Conservation (phyloP, 805 yeast genomes). For the Cyberlindnera maclurae region DNA sequence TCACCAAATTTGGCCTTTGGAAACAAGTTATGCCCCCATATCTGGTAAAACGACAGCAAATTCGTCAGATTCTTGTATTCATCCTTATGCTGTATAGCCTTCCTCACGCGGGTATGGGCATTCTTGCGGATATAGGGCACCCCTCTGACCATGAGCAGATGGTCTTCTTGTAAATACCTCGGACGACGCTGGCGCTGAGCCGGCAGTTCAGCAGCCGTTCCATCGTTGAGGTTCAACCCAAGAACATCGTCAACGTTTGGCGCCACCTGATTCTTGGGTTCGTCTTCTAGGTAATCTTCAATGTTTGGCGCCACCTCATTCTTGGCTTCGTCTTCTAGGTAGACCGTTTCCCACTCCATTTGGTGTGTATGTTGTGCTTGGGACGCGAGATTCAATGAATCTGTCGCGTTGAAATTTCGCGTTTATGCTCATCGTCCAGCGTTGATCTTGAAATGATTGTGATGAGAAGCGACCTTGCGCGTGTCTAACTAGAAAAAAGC, state of each 20-base stretch:
- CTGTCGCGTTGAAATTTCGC: no score
- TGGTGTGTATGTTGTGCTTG: no score
- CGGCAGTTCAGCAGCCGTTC: neutral
- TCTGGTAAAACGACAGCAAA: conserved; percentile 51
- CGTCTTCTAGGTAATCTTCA: conserved; percentile 3
- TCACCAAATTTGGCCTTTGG: conserved; percentile 78
- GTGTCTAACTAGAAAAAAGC: no score
- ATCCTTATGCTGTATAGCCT: conserved; percentile 27
- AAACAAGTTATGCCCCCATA: conserved; percentile 70
- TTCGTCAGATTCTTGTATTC: conserved; percentile 43
- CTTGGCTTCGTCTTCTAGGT: no score
- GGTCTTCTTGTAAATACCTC: conserved; percentile 41
- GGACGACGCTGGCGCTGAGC: conserved; percentile 7
- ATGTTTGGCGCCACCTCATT: conserved; percentile 1
- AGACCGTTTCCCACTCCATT: no score
- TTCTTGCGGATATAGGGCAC: conserved; percentile 41
- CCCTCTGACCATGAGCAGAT: conserved; percentile 46
- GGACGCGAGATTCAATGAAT: no score
- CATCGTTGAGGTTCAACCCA: conserved; percentile 7
- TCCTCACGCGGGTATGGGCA: conserved; percentile 23
- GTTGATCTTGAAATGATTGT: neutral
- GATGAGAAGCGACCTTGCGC: no score
- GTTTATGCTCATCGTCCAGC: neutral
- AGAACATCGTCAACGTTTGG: conserved; percentile 11
- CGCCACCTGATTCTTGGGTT: neutral